Evolutionary conservation across 371 early-diverging fungal species (phyloP).

Genomic region (Batkoa obscura): DNA sequence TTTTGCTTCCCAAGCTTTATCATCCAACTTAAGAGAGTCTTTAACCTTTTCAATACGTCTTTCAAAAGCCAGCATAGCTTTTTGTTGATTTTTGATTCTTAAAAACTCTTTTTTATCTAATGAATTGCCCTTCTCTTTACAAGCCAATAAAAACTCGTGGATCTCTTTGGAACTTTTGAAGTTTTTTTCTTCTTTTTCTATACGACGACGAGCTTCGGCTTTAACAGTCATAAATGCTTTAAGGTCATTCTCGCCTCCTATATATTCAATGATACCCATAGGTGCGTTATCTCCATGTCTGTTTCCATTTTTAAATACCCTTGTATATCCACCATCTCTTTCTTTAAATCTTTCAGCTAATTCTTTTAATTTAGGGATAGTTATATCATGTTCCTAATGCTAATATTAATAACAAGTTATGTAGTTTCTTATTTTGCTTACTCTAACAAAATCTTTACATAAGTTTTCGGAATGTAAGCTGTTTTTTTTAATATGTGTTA

Average conservation of each 20-base stretch:
- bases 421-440: constrained; percentile 11
- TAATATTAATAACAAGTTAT: neutral
- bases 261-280: constrained; percentile 75
- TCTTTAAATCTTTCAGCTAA: constrained; percentile 64
- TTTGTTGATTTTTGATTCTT: neutral
- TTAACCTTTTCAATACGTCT: constrained; percentile 3
- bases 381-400: constrained; percentile 34
- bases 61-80: neutral
- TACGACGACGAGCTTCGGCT: constrained; percentile 8
- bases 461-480: constrained; percentile 33
- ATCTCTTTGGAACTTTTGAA: neutral
- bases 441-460: constrained; percentile 35
- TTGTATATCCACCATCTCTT: constrained; percentile 79
- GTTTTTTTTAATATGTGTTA: constrained; percentile 56
- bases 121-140: neutral
- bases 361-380: constrained; percentile 65
- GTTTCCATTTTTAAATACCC: constrained; percentile 61
- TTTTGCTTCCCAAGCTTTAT: neutral
- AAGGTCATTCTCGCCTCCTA: constrained; percentile 37
- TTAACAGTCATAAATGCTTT: constrained; percentile 27
- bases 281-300: constrained; percentile 76
- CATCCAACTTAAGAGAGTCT: neutral
- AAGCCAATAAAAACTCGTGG: neutral
- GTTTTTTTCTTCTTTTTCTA: neutral
- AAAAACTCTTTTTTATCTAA: constrained; percentile 1